These are phyloP conservation scores for Pugionium cornutum DNA, from an alignment of 345 rosid species.

Conservation along the genomic window DNA sequence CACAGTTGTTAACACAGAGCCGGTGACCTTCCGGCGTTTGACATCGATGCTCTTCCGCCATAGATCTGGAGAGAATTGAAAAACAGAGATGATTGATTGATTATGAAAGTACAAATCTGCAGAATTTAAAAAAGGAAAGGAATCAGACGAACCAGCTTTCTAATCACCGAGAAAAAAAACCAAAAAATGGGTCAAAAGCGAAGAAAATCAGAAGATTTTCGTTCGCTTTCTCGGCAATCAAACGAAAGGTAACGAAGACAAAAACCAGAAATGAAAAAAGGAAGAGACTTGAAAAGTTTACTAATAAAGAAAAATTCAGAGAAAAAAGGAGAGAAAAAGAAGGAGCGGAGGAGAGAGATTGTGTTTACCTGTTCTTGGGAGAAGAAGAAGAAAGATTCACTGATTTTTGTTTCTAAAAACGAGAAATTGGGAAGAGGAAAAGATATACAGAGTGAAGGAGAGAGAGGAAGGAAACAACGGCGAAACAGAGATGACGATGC, in stretches of 20 bases:
- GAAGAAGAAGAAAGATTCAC: conserved; percentile 24
- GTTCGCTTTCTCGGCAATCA: conserved; percentile 39
- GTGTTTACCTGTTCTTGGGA: conserved; percentile 39
- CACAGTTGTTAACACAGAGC: conserved; percentile 58
- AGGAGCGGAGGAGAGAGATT: conserved; percentile 33
- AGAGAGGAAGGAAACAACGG: conserved; percentile 32
- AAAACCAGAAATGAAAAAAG: conserved; percentile 13
- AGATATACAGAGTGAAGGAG: conserved; percentile 29
- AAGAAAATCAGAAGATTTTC: conserved; percentile 22
- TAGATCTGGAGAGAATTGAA: conserved; percentile 4
- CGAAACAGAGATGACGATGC: conserved; percentile 27
- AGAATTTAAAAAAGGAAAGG: not conserved
- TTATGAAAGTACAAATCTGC: not conserved
- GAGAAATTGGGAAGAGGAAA: conserved; percentile 19
- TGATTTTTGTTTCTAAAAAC: conserved; percentile 4
- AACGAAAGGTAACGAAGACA: not conserved
- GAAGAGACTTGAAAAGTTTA: not conserved
- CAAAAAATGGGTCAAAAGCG: not conserved
- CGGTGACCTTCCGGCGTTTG: conserved; percentile 54
- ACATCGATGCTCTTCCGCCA: conserved; percentile 65
- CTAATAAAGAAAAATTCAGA: not conserved
- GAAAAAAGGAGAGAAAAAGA: conserved; percentile 23
- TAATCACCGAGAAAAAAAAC: no score
- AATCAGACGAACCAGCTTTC: not conserved
- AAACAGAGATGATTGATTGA: not conserved